Conservation (phyloP, 2,329 filamentous ascomycete species). For the Aspergillus floridensis region DNA sequence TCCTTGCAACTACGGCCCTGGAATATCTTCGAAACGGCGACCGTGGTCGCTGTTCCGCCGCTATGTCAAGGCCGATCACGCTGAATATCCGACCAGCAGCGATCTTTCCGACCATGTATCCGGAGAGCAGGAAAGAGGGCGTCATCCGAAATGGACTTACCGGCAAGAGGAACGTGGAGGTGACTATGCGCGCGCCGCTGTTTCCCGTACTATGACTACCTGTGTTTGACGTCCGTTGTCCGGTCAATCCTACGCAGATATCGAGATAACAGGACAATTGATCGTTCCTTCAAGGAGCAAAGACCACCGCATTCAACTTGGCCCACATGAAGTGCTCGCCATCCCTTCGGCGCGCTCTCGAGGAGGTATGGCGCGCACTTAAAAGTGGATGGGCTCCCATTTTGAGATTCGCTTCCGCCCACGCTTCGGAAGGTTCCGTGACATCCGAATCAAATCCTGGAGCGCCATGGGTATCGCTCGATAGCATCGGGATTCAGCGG, state of each 20-base stretch:
- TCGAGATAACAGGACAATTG: conserved; percentile 51
- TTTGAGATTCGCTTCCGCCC: conserved; percentile 39
- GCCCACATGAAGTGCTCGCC: conserved; percentile 47
- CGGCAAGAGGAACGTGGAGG: neutral
- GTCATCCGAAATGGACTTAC: conserved; percentile 27
- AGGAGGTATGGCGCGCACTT: conserved; percentile 48
- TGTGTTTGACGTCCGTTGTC: conserved; percentile 29
- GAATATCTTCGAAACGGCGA: conserved; percentile 44
- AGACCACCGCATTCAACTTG: conserved; percentile 49
- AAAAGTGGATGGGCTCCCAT: conserved; percentile 44
- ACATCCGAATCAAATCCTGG: conserved; percentile 34
- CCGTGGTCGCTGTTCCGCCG: conserved; percentile 11
- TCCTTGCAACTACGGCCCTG: conserved; percentile 46
- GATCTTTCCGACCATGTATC: conserved; percentile 37
- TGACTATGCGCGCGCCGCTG: conserved; percentile 15
- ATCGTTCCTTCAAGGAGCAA: conserved; percentile 44
- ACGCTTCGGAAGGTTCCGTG: conserved; percentile 29
- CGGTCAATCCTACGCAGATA: conserved; percentile 45
- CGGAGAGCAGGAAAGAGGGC: conserved; percentile 40
- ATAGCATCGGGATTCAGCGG: too few relatives aligned
- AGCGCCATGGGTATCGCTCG: conserved; percentile 17
- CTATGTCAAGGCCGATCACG: conserved; percentile 34
- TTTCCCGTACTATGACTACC: conserved; percentile 28
- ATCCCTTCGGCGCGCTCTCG: conserved; percentile 28
- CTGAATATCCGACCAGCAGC: conserved; percentile 35